phyloP scores from a whole-genome alignment of 306 rosid genomes.

The Echinosophora koreensis region DNA sequence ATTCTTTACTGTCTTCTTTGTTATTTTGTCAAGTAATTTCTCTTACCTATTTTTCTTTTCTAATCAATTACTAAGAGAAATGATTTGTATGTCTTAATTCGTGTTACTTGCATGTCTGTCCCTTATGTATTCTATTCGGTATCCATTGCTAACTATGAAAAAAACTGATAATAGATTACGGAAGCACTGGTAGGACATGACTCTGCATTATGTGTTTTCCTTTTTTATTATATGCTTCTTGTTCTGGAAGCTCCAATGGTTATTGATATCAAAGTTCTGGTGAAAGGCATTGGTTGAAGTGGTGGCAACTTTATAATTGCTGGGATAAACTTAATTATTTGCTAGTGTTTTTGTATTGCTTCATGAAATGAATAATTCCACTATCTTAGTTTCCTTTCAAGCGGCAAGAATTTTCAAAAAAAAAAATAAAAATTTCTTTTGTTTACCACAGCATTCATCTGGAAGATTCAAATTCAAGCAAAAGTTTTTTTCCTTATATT shows the following conservation, averaged over 20 bases:
- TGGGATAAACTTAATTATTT: conserved; percentile 22
- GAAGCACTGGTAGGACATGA: background rate
- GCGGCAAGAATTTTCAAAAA: background rate
- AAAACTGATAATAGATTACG: conserved; percentile 15
- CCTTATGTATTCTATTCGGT: background rate
- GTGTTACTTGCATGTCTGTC: conserved; percentile 30
- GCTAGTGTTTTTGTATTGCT: conserved; percentile 7
- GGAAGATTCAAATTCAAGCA: conserved; percentile 13
- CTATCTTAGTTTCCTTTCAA: conserved; percentile 19
- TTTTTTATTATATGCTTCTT: background rate
- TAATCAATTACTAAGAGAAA: conserved; percentile 15
- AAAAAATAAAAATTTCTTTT: no score
- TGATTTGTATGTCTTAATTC: conserved; percentile 20
- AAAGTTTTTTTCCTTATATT: background rate
- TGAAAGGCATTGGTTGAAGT: conserved; percentile 24
- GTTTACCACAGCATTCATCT: background rate
- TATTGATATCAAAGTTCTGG: conserved; percentile 8
- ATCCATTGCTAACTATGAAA: background rate
- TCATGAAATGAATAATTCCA: background rate
- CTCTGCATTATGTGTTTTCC: conserved; percentile 10
- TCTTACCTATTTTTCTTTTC: conserved; percentile 31
- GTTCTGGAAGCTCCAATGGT: conserved; percentile 3
- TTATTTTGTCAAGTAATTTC: conserved; percentile 71
- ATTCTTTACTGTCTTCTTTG: conserved; percentile 64
- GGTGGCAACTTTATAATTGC: conserved; percentile 12